Evolutionary conservation across 2,329 filamentous ascomycete genomes (phyloP), one percentile per base, ranked within the genome.

Genomic region (Dissoconium aciculare): DNA sequence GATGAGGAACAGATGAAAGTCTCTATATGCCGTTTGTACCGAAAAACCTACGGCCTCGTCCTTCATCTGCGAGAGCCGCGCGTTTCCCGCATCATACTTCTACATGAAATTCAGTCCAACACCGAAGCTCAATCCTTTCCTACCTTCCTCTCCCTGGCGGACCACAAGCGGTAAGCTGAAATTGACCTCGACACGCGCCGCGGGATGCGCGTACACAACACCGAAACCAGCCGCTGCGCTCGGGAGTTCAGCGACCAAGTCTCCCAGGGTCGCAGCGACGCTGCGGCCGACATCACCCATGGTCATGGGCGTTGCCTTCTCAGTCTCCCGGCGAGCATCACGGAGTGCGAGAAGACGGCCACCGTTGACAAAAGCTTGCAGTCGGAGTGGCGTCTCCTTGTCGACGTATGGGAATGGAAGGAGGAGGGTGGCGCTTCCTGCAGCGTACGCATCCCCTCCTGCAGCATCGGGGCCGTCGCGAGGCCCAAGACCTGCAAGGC

Each of bases 21-120:
- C n/a, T n/a, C n/a, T n/a, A n/a, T n/a, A n/a, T n/a, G n/a, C n/a
- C n/a, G n/a, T n/a, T n/a, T n/a, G n/a, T n/a, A n/a, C n/a, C n/a
- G n/a, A n/a, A n/a, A n/a, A n/a, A n/a, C n/a, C n/a, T n/a, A n/a
- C n/a, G n/a, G n/a, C n/a, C n/a, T n/a, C n/a, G n/a, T n/a, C n/a
- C n/a, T n/a, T n/a, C n/a, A n/a, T n/a, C n/a, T n/a, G n/a, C n/a
- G n/a, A n/a, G n/a, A n/a, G n/a, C n/a, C n/a, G n/a, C n/a, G n/a
- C n/a, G n/a, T n/a, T 35, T 12, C 32, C 27, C 35, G 26, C 15
- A 8, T 27, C 25, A 27, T 24, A 8, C 11, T 30, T 39, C 41
- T 78, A 95, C 66, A 95, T 60, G 54, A 98, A 94, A 59, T 81
- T 91, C 51, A 98, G 84, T 29, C 89, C 89, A 24, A 98, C 82